Conservation (phyloP, 2,329 filamentous ascomycete genomes). For the Aspergillus arachidicola region DNA sequence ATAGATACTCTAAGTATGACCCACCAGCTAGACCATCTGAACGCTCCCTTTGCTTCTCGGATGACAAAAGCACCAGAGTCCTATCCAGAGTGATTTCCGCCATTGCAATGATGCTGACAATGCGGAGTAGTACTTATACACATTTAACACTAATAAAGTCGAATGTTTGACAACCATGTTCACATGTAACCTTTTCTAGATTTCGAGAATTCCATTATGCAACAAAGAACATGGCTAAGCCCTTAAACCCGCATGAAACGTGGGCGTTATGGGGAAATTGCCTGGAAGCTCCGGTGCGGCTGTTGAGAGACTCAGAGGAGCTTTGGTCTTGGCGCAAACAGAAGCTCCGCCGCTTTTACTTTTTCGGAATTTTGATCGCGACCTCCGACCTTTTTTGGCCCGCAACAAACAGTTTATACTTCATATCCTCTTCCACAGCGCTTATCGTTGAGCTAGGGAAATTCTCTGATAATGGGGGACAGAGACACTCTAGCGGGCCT, state of each 20-base stretch:
- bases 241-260: not conserved
- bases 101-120: conserved; percentile 24
- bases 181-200: not conserved
- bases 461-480: conserved; percentile 64
- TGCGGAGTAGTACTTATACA: not conserved
- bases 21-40: conserved; percentile 53
- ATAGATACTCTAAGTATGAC: conserved; percentile 7
- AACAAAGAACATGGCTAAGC: not conserved
- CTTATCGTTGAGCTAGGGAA: conserved; percentile 32
- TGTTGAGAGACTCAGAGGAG: not conserved
- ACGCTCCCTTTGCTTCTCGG: conserved; percentile 50
- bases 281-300: not conserved
- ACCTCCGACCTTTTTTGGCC: conserved; percentile 38
- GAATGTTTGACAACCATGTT: not conserved
- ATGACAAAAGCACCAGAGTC: conserved; percentile 46
- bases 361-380: conserved; percentile 38
- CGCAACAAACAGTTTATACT: conserved; percentile 31
- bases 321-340: conserved; percentile 4
- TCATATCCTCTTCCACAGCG: conserved; percentile 17
- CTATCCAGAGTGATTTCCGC: conserved; percentile 45
- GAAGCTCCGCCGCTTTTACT: conserved; percentile 18
- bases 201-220: not conserved
- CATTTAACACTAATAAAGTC: not conserved
- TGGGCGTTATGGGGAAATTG: not conserved
- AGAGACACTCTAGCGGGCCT: conserved; percentile 74